These are phyloP conservation scores for Macrophomina tecta DNA, from an alignment of 2,329 filamentous ascomycete species.

Conservation along the genomic window DNA sequence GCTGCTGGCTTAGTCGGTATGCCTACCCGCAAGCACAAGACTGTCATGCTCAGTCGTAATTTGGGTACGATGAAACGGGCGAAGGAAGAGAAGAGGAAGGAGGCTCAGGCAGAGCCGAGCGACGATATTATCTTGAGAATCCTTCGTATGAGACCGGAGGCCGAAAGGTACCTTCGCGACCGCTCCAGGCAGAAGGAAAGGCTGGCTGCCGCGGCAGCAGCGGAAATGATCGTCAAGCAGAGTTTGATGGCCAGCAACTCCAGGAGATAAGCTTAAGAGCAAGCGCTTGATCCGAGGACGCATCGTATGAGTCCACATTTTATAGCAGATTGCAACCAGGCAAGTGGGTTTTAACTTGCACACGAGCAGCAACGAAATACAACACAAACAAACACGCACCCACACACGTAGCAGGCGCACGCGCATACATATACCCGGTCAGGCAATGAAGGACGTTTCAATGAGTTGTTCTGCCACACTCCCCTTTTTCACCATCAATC, in stretches of 20 bases:
- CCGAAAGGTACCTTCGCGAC: slow-evolving; percentile 84
- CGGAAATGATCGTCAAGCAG: slow-evolving; percentile 92
- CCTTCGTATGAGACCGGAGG: slow-evolving; percentile 91
- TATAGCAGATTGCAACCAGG: slow-evolving; percentile 10
- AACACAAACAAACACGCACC: background rate
- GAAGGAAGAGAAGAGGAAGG: slow-evolving; percentile 94
- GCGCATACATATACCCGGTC: slow-evolving; percentile 16
- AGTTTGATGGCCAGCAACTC: slow-evolving; percentile 61
- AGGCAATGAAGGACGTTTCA: slow-evolving; percentile 21
- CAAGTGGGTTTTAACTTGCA: slow-evolving; percentile 11
- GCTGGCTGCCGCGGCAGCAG: slow-evolving; percentile 85
- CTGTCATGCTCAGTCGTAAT: slow-evolving; percentile 91
- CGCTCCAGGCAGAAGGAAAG: slow-evolving; percentile 92
- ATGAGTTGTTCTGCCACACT: slow-evolving; percentile 2
- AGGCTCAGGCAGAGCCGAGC: slow-evolving; percentile 93
- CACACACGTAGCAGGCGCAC: slow-evolving; percentile 19
- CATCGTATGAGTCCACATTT: background rate
- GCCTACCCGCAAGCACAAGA: slow-evolving; percentile 55
- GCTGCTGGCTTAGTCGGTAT: slow-evolving; percentile 67
- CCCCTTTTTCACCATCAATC: slow-evolving; percentile 5
- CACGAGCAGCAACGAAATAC: slow-evolving; percentile 15
- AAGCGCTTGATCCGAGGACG: background rate
- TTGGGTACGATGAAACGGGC: slow-evolving; percentile 94
- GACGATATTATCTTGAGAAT: slow-evolving; percentile 99
- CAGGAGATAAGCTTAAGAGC: slow-evolving; percentile 11